Evolutionary conservation across 1,139 yeast genomes (phyloP).

Genomic region (Scheffersomyces segobiensis): DNA sequence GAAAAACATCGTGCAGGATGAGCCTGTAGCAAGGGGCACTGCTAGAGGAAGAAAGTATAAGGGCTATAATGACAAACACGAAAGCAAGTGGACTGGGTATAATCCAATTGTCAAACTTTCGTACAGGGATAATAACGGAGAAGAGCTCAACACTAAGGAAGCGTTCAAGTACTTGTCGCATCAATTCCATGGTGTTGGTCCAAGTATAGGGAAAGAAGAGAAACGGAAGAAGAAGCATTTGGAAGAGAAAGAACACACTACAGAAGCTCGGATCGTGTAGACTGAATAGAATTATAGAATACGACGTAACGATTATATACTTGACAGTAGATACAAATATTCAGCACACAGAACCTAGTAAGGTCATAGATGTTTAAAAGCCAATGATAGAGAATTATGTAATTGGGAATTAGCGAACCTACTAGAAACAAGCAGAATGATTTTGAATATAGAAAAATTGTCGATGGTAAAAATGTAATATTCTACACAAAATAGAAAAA

Average conservation of each 20-base stretch:
- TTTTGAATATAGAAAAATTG: too few species aligned
- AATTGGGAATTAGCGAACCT: background rate
- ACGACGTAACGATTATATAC: background rate
- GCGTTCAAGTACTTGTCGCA: slow-evolving; percentile 87
- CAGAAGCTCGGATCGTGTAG: background rate
- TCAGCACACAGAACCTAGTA: too few species aligned
- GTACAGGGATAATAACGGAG: slow-evolving; percentile 74
- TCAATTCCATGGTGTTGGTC: slow-evolving; percentile 71
- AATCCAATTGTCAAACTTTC: slow-evolving; percentile 65
- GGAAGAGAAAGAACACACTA: background rate
- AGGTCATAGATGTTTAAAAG: too few species aligned
- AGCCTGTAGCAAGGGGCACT: slow-evolving; percentile 8
- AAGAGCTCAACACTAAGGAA: slow-evolving; percentile 62
- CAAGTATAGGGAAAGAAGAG: slow-evolving; percentile 13
- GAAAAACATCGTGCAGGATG: slow-evolving; percentile 23
- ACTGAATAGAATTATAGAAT: background rate
- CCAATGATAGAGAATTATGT: too few species aligned
- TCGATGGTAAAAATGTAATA: too few species aligned
- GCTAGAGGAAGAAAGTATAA: slow-evolving; percentile 16
- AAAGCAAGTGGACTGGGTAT: slow-evolving; percentile 43
- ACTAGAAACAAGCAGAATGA: background rate
- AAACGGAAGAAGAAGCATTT: slow-evolving; percentile 8
- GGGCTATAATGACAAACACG: slow-evolving; percentile 11
- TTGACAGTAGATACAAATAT: background rate
- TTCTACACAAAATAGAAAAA: too few species aligned